phyloP scores from a whole-genome alignment of 805 yeast species.

The Ogataea methanolica region DNA sequence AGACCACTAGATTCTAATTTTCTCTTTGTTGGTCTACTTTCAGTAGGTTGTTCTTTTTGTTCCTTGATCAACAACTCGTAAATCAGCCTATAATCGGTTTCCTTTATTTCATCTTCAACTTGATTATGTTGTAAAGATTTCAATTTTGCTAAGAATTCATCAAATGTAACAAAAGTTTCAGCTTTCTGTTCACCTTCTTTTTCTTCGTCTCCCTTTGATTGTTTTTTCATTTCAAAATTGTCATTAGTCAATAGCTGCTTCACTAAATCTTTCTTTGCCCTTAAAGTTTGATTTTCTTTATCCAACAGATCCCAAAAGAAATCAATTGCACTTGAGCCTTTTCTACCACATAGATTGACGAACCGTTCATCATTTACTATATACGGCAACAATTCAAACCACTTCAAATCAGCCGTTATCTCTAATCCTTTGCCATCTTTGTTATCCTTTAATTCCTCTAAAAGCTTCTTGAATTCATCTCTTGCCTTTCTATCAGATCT shows the following conservation, averaged over 20 bases:
- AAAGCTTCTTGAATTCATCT: constrained; percentile 46
- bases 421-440: constrained; percentile 17
- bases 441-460: constrained; percentile 32
- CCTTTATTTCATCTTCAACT: constrained; percentile 8
- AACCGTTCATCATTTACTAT: constrained; percentile 56
- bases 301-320: constrained; percentile 72
- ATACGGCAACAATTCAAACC: constrained; percentile 50
- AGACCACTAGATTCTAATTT: constrained; percentile 2
- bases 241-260: constrained; percentile 41
- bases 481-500: constrained; percentile 64
- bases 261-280: constrained; percentile 56
- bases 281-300: constrained; percentile 50
- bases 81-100: constrained; percentile 15
- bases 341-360: constrained; percentile 60
- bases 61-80: constrained; percentile 14
- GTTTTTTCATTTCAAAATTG: constrained; percentile 4
- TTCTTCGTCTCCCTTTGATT: background rate
- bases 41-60: constrained; percentile 1
- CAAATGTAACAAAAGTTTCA: constrained; percentile 6
- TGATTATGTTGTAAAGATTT: constrained; percentile 3
- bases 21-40: constrained; percentile 7
- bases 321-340: constrained; percentile 75
- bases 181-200: constrained; percentile 4
- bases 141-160: constrained; percentile 11
- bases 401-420: constrained; percentile 47